Evolutionary conservation across 768 basidiomycete genomes (phyloP).

Genomic region (Melanogaster broomeanus): DNA sequence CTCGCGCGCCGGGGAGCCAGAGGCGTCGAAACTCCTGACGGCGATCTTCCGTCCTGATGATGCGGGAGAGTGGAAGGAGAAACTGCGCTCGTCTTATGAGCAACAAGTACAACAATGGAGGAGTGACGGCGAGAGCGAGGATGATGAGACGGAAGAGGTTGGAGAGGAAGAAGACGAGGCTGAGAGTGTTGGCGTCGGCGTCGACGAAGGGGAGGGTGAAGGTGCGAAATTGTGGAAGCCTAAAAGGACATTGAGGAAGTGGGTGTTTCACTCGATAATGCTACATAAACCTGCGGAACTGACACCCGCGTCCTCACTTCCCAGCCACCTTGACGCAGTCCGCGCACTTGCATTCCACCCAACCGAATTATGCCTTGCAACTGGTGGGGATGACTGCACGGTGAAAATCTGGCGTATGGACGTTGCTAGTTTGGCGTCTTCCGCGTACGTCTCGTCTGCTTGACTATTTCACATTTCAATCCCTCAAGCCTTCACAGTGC

Average conservation of each 20-base stretch:
- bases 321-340: slow-evolving; percentile 91
- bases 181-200: slow-evolving; percentile 49
- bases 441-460: slow-evolving; percentile 57
- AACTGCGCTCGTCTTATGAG: slow-evolving; percentile 65
- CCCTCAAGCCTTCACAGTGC: slow-evolving; percentile 41
- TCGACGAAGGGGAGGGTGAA: slow-evolving; percentile 67
- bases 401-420: slow-evolving; percentile 97
- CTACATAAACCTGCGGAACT: neutral
- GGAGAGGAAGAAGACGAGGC: slow-evolving; percentile 75
- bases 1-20: slow-evolving; percentile 13
- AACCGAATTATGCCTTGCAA: slow-evolving; percentile 81
- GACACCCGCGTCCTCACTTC: slow-evolving; percentile 7
- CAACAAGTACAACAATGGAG: slow-evolving; percentile 35
- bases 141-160: slow-evolving; percentile 58
- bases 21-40: slow-evolving; percentile 41
- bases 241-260: slow-evolving; percentile 88
- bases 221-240: slow-evolving; percentile 80
- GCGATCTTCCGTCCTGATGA: slow-evolving; percentile 89
- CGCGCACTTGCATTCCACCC: slow-evolving; percentile 90
- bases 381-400: slow-evolving; percentile 92
- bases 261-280: slow-evolving; percentile 37
- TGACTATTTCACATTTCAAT: neutral
- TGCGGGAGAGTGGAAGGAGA: slow-evolving; percentile 85
- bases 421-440: slow-evolving; percentile 68
- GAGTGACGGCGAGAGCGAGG: slow-evolving; percentile 55